Evolutionary conservation across 345 rosid species (phyloP), one percentile per base, ranked within the genome.

Genomic region (Moricandia moricandioides): DNA sequence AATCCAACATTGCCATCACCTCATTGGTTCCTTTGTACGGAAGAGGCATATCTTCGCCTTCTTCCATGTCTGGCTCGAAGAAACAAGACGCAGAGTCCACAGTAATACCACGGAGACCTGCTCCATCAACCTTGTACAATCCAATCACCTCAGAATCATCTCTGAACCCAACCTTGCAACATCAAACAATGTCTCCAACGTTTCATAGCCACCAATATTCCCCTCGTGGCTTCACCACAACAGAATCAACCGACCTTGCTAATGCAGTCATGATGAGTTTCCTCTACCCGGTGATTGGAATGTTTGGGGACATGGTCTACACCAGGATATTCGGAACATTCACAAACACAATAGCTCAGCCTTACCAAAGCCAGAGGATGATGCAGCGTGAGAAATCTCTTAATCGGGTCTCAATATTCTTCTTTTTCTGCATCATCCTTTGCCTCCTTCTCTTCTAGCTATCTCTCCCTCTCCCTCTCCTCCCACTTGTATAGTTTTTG

Each of bases 21-120:
- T 82, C 94, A 14, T 70, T 94, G 86, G 96, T 94, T 65, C 98
- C 98, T 34, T 91, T 94, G 52, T 94, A 94, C 4, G 96, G 97
- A 60, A 85, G 88, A 9, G 96, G 97, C 76, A 66, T 66, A 63
- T 77, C 85, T 80, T 63, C 69, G 55, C 84, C 88, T 11, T 62
- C 51, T 60, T 55, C 78, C 11, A 40, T 49, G 7, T 6, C 39
- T 9, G 34, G 8, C 30, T 76, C 74, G 64, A 76, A 52, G 55
- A 52, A 62, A 62, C 65, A 62, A 52, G 74, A 52, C 1, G 3
- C 58, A 4, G 89, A 71, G 21, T 66, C 72, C 45, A 70, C 71
- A 72, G 67, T 12, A 8, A 79, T 91, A 71, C 97, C 97, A 13
- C 85, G 84, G 8, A 84, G 96, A 67, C 97, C 96, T 5, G 29